A percentile compares a stretch with the other conserved stretches of the same genome.
Evolutionary conservation across 306 rosid species (phyloP).

Genomic region (Cercis canadensis): DNA sequence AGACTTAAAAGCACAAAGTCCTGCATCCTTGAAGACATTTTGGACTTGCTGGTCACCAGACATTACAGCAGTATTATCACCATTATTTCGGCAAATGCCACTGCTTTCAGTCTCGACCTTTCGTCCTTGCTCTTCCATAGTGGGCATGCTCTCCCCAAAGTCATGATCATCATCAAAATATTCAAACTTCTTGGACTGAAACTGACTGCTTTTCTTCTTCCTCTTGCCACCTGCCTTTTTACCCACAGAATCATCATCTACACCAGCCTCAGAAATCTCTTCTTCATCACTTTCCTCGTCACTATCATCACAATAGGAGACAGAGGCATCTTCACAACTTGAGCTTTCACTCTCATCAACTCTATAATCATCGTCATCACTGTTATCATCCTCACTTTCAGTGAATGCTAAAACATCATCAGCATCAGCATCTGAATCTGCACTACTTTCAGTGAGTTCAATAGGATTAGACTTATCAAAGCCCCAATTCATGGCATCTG

Average conservation of each 20-base stretch:
- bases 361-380: slow-evolving; percentile 31
- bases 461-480: background rate
- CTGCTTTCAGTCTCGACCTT: background rate
- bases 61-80: too few relatives aligned
- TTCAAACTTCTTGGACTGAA: too few relatives aligned
- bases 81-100: background rate
- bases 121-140: background rate
- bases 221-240: too few relatives aligned
- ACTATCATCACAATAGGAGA: background rate
- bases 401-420: background rate
- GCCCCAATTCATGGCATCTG: too few relatives aligned
- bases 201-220: too few relatives aligned
- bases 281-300: background rate
- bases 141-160: too few relatives aligned
- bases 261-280: background rate
- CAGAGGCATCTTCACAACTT: background rate
- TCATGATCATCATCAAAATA: too few relatives aligned
- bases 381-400: background rate
- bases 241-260: background rate
- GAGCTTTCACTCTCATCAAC: background rate
- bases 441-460: background rate
- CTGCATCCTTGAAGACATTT: too few relatives aligned
- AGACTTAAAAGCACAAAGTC: too few relatives aligned
- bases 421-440: background rate
- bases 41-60: too few relatives aligned